Percentiles rank a stretch among this genome's conserved stretches.
Conservation (phyloP, 768 basidiomycete genomes). For the Auricularia cornea region DNA sequence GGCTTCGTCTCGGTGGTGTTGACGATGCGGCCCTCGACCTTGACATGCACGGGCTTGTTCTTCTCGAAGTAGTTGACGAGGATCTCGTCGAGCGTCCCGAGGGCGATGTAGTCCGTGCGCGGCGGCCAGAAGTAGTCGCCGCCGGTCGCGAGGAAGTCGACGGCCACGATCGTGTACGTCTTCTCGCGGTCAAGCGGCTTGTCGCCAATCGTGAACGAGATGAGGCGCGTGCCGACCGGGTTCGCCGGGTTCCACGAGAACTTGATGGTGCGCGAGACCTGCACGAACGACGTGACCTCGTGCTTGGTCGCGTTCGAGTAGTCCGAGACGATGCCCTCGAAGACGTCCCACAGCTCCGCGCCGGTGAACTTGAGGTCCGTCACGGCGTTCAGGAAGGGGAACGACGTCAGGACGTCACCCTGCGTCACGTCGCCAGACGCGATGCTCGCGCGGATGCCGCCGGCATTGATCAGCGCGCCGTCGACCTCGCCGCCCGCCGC, state of each 20-base stretch:
- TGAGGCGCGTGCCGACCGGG: conserved; percentile 13
- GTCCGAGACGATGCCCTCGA: conserved; percentile 32
- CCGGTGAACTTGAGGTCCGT: conserved; percentile 35
- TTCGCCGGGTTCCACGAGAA: conserved; percentile 17
- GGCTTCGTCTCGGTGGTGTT: conserved; percentile 11
- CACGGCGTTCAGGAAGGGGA: conserved; percentile 37
- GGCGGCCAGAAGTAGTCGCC: conserved; percentile 13
- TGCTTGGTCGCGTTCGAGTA: conserved; percentile 21
- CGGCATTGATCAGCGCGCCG: conserved; percentile 34
- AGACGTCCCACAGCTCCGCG: conserved; percentile 32
- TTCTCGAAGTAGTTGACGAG: conserved; percentile 11
- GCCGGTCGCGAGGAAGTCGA: conserved; percentile 19
- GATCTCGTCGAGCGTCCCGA: conserved; percentile 14
- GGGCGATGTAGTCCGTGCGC: not conserved
- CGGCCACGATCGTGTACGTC: conserved; percentile 15
- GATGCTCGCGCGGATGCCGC: conserved; percentile 33
- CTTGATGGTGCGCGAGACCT: conserved; percentile 23
- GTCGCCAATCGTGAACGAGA: conserved; percentile 13
- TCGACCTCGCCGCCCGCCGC: conserved; percentile 20
- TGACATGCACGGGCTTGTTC: conserved; percentile 11
- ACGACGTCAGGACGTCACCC: conserved; percentile 31
- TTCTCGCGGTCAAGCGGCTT: conserved; percentile 10
- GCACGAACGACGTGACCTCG: conserved; percentile 33
- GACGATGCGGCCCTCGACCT: conserved; percentile 12
- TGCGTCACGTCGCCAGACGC: conserved; percentile 33